phyloP scores from a whole-genome alignment of 2,329 filamentous ascomycete genomes.

The Dactylonectria estremocensis region DNA sequence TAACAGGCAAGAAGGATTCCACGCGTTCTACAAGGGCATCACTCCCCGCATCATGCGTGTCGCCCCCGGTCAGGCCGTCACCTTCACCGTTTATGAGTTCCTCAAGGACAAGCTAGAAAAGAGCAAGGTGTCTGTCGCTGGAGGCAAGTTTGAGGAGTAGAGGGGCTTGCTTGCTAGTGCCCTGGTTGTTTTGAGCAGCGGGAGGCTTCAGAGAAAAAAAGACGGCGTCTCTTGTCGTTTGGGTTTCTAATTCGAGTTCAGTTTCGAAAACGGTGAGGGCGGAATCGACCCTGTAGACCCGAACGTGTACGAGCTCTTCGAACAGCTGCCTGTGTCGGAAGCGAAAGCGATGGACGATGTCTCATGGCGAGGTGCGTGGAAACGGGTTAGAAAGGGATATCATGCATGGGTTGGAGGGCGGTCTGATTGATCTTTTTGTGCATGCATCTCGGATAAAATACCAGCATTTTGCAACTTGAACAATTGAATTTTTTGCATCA shows the following conservation, averaged over 20 bases:
- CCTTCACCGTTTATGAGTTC: slow-evolving; percentile 84
- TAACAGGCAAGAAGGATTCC: slow-evolving; percentile 86
- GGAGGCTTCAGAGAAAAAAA: neutral
- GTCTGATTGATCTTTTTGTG: slow-evolving; percentile 44
- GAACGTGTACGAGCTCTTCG: slow-evolving; percentile 20
- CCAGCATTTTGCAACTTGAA: slow-evolving; percentile 48
- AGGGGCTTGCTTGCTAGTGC: slow-evolving; percentile 13
- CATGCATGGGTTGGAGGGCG: slow-evolving; percentile 44
- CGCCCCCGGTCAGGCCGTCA: slow-evolving; percentile 90
- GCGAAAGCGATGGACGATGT: slow-evolving; percentile 14
- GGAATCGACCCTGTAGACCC: slow-evolving; percentile 35
- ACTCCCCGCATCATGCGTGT: slow-evolving; percentile 98
- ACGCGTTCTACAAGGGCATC: slow-evolving; percentile 99
- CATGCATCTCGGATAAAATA: slow-evolving; percentile 49
- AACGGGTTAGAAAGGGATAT: slow-evolving; percentile 45
- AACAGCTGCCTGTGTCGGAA: slow-evolving; percentile 7
- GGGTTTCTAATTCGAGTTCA: slow-evolving; percentile 37
- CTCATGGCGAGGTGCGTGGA: slow-evolving; percentile 20
- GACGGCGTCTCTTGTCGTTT: slow-evolving; percentile 13
- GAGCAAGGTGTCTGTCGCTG: slow-evolving; percentile 72
- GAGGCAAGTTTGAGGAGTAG: slow-evolving; percentile 78
- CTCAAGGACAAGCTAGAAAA: slow-evolving; percentile 81
- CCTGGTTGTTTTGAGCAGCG: neutral
- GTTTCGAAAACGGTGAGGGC: slow-evolving; percentile 34
- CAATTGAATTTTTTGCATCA: slow-evolving; percentile 46